A percentile compares a stretch with the other conserved stretches of the same genome.
Evolutionary conservation across 1,139 yeast genomes (phyloP).

Genomic region (Yamadazyma triangularis): DNA sequence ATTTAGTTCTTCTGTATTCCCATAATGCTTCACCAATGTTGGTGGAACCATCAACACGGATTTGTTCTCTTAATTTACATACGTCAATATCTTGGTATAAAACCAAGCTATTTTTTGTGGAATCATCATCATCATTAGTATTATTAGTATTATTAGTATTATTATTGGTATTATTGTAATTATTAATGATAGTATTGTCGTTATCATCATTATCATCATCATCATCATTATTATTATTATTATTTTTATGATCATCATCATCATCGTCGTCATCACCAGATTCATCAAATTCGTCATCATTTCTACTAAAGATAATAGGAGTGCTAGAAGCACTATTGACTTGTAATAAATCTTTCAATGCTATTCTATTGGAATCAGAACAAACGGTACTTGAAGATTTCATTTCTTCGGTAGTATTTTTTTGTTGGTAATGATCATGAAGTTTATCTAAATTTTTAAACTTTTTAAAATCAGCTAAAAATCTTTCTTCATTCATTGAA

Average conservation of each 20-base stretch:
- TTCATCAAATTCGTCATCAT: conserved; percentile 13
- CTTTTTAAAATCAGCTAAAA: conserved; percentile 30
- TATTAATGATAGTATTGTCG: background rate
- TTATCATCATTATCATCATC: conserved; percentile 1
- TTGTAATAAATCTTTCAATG: conserved; percentile 26
- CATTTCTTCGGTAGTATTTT: conserved; percentile 13
- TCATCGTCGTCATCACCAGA: conserved; percentile 7
- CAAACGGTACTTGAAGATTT: conserved; percentile 18
- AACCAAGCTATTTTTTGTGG: conserved; percentile 4
- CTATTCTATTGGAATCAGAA: conserved; percentile 14
- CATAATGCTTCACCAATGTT: conserved; percentile 50
- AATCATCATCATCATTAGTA: background rate
- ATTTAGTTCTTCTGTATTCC: conserved; percentile 54
- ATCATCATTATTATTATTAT: conserved; percentile 2
- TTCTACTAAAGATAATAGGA: conserved; percentile 4
- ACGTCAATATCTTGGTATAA: conserved; percentile 10
- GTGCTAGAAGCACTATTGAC: conserved; percentile 6
- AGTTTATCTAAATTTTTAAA: conserved; percentile 33
- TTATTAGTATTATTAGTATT: too few species aligned
- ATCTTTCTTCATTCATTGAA: conserved; percentile 29
- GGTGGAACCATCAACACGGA: conserved; percentile 10
- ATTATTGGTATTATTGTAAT: too few species aligned
- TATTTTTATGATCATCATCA: conserved; percentile 1
- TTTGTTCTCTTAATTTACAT: conserved; percentile 9
- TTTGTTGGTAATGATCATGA: conserved; percentile 19